These are phyloP conservation scores for Colletotrichum navitas DNA, from an alignment of 2,329 filamentous ascomycete species.

Conservation along the genomic window DNA sequence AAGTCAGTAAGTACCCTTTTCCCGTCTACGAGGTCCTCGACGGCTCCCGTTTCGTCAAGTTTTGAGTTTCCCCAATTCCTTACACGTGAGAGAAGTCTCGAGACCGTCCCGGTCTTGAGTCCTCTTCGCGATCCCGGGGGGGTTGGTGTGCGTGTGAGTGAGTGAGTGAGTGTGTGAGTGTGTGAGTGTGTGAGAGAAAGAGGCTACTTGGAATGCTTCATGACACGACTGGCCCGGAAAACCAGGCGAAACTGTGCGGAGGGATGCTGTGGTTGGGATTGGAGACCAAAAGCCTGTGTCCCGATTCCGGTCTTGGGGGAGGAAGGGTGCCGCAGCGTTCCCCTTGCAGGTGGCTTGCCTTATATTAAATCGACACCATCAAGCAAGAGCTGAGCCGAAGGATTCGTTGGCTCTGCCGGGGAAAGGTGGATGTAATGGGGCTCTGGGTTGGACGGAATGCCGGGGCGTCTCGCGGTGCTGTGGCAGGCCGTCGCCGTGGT, in stretches of 20 bases:
- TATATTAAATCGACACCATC: slow-evolving; percentile 39
- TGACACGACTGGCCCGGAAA: neutral
- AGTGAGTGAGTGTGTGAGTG: neutral
- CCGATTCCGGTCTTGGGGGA: slow-evolving; percentile 45
- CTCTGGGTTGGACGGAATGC: neutral
- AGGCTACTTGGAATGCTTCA: neutral
- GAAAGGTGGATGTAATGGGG: neutral
- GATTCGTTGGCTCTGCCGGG: no score
- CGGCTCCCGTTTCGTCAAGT: neutral
- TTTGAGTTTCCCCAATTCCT: neutral
- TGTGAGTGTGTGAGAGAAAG: no score
- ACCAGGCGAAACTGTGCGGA: neutral
- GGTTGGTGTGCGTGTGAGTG: neutral
- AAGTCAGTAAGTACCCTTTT: neutral
- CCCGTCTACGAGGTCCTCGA: neutral
- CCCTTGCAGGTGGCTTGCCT: slow-evolving; percentile 35
- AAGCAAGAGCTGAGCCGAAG: neutral
- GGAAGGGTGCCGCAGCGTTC: slow-evolving; percentile 37
- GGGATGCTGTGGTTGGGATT: neutral
- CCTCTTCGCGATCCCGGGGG: neutral
- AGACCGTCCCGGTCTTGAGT: neutral
- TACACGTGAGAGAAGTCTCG: neutral
- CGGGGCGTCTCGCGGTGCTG: neutral
- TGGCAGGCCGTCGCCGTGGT: neutral
- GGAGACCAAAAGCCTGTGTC: slow-evolving; percentile 39